A percentile compares a stretch with the other conserved stretches of the same genome.
phyloP scores from a whole-genome alignment of 352 stramenopile genomes.

The Pythium aristosporum region DNA sequence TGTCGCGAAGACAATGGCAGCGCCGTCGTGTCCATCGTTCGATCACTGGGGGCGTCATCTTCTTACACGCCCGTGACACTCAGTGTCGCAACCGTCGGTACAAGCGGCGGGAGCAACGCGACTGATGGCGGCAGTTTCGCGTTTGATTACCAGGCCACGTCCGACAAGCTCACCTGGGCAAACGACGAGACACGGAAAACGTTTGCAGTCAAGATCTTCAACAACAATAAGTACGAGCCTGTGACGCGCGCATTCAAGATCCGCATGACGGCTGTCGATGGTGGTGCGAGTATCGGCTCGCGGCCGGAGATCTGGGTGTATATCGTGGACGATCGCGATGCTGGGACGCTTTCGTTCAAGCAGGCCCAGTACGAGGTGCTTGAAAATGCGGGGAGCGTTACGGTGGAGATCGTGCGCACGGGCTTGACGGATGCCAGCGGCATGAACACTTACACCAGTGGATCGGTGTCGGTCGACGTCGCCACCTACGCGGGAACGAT shows the following conservation, averaged over 20 bases:
- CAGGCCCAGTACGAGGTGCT: slow-evolving; percentile 56
- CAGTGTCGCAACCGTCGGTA: slow-evolving; percentile 41
- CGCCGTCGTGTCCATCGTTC: slow-evolving; percentile 51
- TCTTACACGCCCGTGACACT: slow-evolving; percentile 58
- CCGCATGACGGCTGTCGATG: slow-evolving; percentile 42
- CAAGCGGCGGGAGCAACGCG: slow-evolving; percentile 50
- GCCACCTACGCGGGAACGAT: slow-evolving; percentile 56
- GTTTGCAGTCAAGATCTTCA: slow-evolving; percentile 67
- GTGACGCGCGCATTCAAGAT: slow-evolving; percentile 51
- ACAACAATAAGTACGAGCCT: slow-evolving; percentile 65
- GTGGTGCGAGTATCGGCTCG: slow-evolving; percentile 50
- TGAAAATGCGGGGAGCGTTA: slow-evolving; percentile 47
- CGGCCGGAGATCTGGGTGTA: slow-evolving; percentile 60
- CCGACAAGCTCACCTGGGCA: slow-evolving; percentile 51
- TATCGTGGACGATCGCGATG: slow-evolving; percentile 74
- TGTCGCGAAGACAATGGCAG: slow-evolving; percentile 67
- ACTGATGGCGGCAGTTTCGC: slow-evolving; percentile 57
- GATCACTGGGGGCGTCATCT: slow-evolving; percentile 52
- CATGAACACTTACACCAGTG: slow-evolving; percentile 66
- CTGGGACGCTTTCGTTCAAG: slow-evolving; percentile 63
- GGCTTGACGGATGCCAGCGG: slow-evolving; percentile 42
- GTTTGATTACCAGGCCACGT: slow-evolving; percentile 61
- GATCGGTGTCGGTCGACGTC: slow-evolving; percentile 53
- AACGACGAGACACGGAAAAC: slow-evolving; percentile 52
- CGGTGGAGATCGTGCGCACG: slow-evolving; percentile 47